These are phyloP conservation scores for Yamadazyma dendronema DNA, from an alignment of 1,139 yeast species.

Conservation along the genomic window DNA sequence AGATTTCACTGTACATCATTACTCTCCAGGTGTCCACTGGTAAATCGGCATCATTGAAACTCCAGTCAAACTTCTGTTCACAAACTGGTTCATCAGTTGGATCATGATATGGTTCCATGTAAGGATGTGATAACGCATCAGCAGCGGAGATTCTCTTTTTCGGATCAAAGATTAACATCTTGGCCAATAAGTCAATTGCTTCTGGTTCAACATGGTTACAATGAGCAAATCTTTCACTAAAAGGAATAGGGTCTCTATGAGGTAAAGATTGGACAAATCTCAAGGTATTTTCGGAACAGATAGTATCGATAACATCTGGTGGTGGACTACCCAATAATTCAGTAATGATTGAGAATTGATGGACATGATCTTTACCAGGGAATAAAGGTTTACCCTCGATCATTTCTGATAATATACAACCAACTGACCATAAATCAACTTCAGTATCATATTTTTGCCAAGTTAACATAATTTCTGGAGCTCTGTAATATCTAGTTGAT, in stretches of 20 bases:
- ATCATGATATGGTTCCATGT: conserved; percentile 96
- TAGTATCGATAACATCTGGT: conserved; percentile 90
- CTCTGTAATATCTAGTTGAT: conserved; percentile 93
- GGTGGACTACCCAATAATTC: conserved; percentile 97
- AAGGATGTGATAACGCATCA: conserved; percentile 86
- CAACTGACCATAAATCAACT: conserved; percentile 99
- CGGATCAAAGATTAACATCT: conserved; percentile 94
- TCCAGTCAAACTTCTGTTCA: conserved; percentile 93
- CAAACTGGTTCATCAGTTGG: conserved; percentile 98
- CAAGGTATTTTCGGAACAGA: conserved; percentile 91
- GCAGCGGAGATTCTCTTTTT: conserved; percentile 91
- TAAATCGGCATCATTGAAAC: conserved; percentile 94
- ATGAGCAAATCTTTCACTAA: conserved; percentile 69
- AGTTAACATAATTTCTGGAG: conserved; percentile 98
- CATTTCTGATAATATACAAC: conserved; percentile 98
- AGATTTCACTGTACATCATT: conserved; percentile 97
- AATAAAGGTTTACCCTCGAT: conserved; percentile 97
- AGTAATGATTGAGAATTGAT: conserved; percentile 94
- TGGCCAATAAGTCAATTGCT: conserved; percentile 83
- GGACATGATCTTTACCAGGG: conserved; percentile 98
- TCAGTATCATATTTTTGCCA: conserved; percentile 99
- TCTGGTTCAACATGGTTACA: conserved; percentile 81
- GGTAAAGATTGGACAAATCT: conserved; percentile 94
- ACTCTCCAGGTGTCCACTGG: conserved; percentile 99
- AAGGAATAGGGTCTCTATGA: conserved; percentile 86